Evolutionary conservation across 306 rosid species (phyloP), one percentile per base, ranked within the genome.

Genomic region (Hippophae tibetana): DNA sequence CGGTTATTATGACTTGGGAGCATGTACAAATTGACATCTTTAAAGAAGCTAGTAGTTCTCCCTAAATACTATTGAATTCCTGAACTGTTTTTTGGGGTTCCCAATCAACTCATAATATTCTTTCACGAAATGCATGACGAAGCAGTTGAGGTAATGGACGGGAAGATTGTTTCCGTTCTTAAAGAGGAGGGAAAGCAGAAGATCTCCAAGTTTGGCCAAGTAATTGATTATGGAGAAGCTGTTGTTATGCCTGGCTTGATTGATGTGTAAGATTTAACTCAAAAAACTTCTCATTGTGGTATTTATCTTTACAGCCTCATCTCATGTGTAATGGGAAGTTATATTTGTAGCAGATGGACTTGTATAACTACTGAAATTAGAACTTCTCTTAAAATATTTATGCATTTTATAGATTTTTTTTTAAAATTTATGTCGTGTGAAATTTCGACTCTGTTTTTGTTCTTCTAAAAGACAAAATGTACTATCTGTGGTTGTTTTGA

Each of bases 231-330:
- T 62, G 83, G 82, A 69, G 90, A 92, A 41, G 85, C 95, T 58
- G 93, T 88, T 70, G 65, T 92, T 63, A 83, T 88, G 95, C 99
- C 96, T 47, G 99, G 99, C 71, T 67, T 92, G 78, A 82, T 88
- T 69, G 99, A 92, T 60, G 86, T 83, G 96, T 92, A 83, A 83
- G 93, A 71, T 50, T 31, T 31, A 2, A 31, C 3, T 31, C 38
- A 41, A n/a, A 42, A 52, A 52, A 12, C 41, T 60, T 64, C 60
- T 62, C 47, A 27, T 41, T 25, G 1, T 52, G 56, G 18, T 41
- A 44, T 54, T 44, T 60, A 65, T 66, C 31, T 51, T 40, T 41
- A 6, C 3, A 5, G 50, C 13, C 13, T 49, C 53, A 45, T 8
- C 3, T 5, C 7, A 10, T 13, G 6, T 6, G 5, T 49, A 3